Base-by-base conservation (phyloP, 2,329 filamentous ascomycete species). In the Aspergillus vadensis region DNA sequence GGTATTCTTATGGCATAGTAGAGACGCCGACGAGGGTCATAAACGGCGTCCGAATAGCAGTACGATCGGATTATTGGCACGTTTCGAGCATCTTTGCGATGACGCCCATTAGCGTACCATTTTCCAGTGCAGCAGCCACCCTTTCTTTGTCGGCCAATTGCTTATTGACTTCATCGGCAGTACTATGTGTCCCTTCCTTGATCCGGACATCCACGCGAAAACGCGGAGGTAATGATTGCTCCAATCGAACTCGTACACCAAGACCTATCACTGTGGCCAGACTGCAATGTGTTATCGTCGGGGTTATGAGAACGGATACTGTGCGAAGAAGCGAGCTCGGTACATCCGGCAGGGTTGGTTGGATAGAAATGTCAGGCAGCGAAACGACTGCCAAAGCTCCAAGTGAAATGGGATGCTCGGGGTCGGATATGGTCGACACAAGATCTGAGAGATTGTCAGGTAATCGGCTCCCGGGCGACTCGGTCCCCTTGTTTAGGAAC, bases 131-230 rank as follows among this genome's bases (percentile, higher is more conserved):
- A 9, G 95, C 95, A 1, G 94, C 93, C 48, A 99, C 95, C 63
- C 95, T 84, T 80, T 99, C 95, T 82, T 98, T 99, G 79, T 99
- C 95, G 36, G 88, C 91, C 47, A 99, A 81, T 78, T 99, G 95
- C 82, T 97, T 97, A 80, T 96, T 97, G 55, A 97, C 92, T 75
- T 97, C 92, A 64, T 97, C 92, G 49, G 92, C 94, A 63, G 96
- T 96, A 66, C 88, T 91, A 76, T 98, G 95, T n/a, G 92, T 95
- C 63, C 93, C 94, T 77, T 96, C 90, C 77, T 98, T 97, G 77
- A 97, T 96, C 69, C 89, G 86, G 49, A 98, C 92, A 76, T 98
- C 93, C 54, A 98, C 85, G 39, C 95, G 87, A 76, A 95, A 99
- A 70, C 94, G 91, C 36, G 95, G 91, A 3, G 95, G 95, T 60